These are phyloP conservation scores for Marchantia paleacea DNA, from an alignment of 225 moss, liverwort and hornwort species.

Conservation along the genomic window DNA sequence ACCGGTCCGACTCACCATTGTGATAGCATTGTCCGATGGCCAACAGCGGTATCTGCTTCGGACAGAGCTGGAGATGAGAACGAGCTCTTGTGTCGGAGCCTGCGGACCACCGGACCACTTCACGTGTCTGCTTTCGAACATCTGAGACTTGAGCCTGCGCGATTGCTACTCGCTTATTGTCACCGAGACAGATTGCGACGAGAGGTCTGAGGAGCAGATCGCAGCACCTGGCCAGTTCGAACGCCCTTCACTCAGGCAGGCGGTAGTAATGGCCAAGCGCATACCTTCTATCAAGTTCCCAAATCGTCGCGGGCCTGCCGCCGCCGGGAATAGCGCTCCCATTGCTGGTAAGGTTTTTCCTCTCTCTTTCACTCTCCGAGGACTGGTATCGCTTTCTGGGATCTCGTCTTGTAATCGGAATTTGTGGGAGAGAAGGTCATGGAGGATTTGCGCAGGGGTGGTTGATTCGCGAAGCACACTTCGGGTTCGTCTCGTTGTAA, in stretches of 20 bases:
- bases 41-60: neutral
- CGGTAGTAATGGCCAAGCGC: slow-evolving; percentile 27
- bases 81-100: neutral
- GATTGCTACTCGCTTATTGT: neutral
- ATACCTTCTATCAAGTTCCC: slow-evolving; percentile 44
- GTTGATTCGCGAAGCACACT: neutral
- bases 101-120: neutral
- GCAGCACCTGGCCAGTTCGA: neutral
- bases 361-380: too few relatives aligned
- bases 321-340: slow-evolving; percentile 4
- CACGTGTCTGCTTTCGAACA: neutral
- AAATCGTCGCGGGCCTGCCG: slow-evolving; percentile 28
- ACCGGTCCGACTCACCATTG: neutral
- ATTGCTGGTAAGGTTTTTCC: slow-evolving; percentile 5
- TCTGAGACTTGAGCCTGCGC: neutral
- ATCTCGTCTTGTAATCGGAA: neutral
- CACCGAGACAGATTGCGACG: neutral
- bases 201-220: neutral
- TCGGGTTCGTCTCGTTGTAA: neutral
- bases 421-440: neutral
- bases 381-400: neutral
- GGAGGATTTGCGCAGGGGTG: neutral
- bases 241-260: neutral
- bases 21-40: neutral
- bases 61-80: neutral